Evolutionary conservation across 768 basidiomycete species (phyloP), one percentile per base, ranked within the genome.

Genomic region (Favolaschia claudopus): DNA sequence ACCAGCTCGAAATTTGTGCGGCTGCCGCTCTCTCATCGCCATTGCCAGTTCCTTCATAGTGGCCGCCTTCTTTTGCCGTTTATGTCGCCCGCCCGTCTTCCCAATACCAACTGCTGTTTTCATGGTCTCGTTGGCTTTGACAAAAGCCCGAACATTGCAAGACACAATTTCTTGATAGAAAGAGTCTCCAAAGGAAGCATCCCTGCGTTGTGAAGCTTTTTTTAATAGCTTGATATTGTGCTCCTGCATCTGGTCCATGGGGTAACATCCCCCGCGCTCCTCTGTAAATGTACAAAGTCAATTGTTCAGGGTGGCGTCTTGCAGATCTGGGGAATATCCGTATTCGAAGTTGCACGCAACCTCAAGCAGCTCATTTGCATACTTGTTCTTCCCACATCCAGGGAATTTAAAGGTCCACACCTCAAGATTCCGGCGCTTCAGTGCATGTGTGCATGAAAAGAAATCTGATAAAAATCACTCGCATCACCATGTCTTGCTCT

Each of bases 141-240:
- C 2, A 29, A 50, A 39, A 15, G 49, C 49, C 28, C 49, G 49
- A 25, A 50, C 39, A 25, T 50, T 50, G 36, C 39, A 50, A 4
- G 49, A 37, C 3, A 50, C 37, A 20, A 50, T 22, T 5, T 50
- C 36, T 28, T 50, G 34, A 19, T 38, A 50, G n/a, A 50, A 38
- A 19, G 49, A 12, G 24, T n/a, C 36, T 10, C 49, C 49, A 37
- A 50, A 50, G 9, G 49, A 38, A 17, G 49, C 24, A 39, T 50
- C 49, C 6, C 49, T 24, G 13, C 49, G 49, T 29, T 50, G 24
- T 2, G 49, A 50, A 3, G n/a, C 36, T n/a, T 50, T 50, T 28
- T 50, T 50, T 14, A 50, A 37, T n/a, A 38, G n/a, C 49, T 50
- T 50, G 49, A 50, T 50, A 39, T 50, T 50, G 20, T 50, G 34